phyloP scores from a whole-genome alignment of 2,329 filamentous ascomycete species.

The Exophiala viscosa region DNA sequence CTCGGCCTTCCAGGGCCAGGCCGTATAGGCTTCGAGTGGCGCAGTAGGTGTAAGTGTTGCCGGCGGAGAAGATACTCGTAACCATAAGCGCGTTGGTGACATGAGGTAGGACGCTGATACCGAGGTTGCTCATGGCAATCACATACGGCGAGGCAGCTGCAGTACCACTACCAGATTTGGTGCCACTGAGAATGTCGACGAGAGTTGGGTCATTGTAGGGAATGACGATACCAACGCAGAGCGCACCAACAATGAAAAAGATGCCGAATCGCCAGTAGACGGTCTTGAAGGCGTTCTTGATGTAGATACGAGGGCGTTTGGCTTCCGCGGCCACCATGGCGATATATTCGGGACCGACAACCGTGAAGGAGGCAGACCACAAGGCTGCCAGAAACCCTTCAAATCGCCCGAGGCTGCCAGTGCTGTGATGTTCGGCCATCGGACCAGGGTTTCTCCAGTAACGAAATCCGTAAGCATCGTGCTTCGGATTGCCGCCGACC shows the following conservation, averaged over 20 bases:
- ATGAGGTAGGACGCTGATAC: constrained; percentile 59
- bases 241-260: constrained; percentile 68
- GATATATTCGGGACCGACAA: constrained; percentile 64
- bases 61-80: constrained; percentile 62
- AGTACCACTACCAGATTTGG: constrained; percentile 40
- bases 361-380: constrained; percentile 63
- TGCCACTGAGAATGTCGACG: constrained; percentile 48
- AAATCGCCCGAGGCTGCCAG: constrained; percentile 57
- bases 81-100: constrained; percentile 68
- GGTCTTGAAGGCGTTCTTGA: constrained; percentile 68
- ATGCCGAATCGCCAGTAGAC: constrained; percentile 71
- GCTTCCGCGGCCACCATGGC: constrained; percentile 61
- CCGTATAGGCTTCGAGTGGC: constrained; percentile 63
- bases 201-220: constrained; percentile 62
- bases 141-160: constrained; percentile 66
- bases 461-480: constrained; percentile 67
- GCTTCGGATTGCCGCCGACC: constrained; percentile 70
- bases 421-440: constrained; percentile 61
- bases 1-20: constrained; percentile 61
- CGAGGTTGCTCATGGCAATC: constrained; percentile 61
- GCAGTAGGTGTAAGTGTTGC: constrained; percentile 60
- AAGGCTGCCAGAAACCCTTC: constrained; percentile 61
- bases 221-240: constrained; percentile 66
- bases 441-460: constrained; percentile 59
- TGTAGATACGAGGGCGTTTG: constrained; percentile 62